Evolutionary conservation across 2,329 filamentous ascomycete species (phyloP).

Genomic region (Pseudonectria foliicola): DNA sequence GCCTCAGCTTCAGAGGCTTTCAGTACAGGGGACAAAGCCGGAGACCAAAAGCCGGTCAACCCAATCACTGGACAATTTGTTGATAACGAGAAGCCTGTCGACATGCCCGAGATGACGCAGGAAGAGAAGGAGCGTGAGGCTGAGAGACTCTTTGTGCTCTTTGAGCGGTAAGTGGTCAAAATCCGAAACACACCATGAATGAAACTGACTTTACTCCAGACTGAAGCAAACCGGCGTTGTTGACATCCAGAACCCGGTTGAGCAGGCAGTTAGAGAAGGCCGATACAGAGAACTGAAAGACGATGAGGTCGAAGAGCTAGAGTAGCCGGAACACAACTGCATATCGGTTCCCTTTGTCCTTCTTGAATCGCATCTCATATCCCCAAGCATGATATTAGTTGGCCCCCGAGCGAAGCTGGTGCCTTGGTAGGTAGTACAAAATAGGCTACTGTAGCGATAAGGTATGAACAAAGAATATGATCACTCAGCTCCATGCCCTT

Average conservation of each 20-base stretch:
- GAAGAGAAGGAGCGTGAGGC: conserved; percentile 92
- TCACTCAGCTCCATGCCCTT: no score
- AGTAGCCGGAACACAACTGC: conserved; percentile 13
- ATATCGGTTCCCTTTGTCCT: neutral
- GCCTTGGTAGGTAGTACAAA: no score
- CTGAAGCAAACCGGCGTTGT: conserved; percentile 70
- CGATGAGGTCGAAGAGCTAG: conserved; percentile 40
- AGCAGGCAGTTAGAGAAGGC: conserved; percentile 60
- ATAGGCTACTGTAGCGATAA: no score
- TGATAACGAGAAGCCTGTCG: conserved; percentile 55
- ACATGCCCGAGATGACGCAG: conserved; percentile 69
- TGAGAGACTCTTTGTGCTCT: conserved; percentile 81
- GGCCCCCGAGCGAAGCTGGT: no score
- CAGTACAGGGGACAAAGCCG: conserved; percentile 21
- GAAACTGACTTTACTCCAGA: conserved; percentile 25
- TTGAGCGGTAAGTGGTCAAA: conserved; percentile 58
- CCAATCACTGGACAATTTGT: conserved; percentile 81
- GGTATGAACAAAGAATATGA: no score
- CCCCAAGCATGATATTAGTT: neutral
- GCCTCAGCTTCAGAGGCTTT: conserved; percentile 50
- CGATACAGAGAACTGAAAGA: conserved; percentile 61
- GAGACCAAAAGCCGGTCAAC: conserved; percentile 51
- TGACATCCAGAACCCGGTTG: conserved; percentile 71
- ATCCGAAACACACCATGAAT: neutral
- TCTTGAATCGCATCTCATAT: neutral